Conservation (phyloP, 2,329 filamentous ascomycete species). For the Sclerotinia spermophila region DNA sequence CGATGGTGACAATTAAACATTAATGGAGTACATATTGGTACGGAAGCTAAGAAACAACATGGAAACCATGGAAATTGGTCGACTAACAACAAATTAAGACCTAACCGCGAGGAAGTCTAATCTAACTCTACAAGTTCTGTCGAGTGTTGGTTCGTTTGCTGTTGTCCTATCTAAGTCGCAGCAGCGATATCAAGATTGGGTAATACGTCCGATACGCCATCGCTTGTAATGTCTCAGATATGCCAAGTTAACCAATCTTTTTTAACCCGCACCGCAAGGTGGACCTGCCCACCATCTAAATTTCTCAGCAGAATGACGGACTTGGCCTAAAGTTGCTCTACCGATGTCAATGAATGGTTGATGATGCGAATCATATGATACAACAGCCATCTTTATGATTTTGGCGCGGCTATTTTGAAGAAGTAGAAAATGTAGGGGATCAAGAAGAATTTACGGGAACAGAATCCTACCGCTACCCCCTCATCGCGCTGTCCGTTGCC, state of each 20-base stretch:
- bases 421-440: background rate
- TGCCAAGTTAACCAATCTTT: background rate
- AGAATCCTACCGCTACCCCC: background rate
- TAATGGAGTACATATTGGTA: background rate
- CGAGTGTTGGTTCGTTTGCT: background rate
- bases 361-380: background rate
- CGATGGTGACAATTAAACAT: background rate
- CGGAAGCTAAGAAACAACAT: background rate
- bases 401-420: constrained; percentile 15
- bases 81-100: background rate
- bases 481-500: constrained; percentile 3
- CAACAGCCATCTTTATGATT: background rate
- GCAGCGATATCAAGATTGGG: constrained; percentile 11
- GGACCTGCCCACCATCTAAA: background rate
- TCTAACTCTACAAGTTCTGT: background rate
- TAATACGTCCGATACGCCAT: constrained; percentile 15
- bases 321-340: constrained; percentile 17
- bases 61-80: background rate
- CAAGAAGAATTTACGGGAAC: background rate
- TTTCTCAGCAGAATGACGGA: constrained; percentile 6
- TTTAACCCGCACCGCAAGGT: background rate
- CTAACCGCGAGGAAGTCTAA: background rate
- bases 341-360: background rate
- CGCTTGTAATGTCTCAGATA: constrained; percentile 12
- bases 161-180: background rate